Base-by-base conservation (phyloP, 768 basidiomycete genomes). In the Sarcodon sp. region DNA sequence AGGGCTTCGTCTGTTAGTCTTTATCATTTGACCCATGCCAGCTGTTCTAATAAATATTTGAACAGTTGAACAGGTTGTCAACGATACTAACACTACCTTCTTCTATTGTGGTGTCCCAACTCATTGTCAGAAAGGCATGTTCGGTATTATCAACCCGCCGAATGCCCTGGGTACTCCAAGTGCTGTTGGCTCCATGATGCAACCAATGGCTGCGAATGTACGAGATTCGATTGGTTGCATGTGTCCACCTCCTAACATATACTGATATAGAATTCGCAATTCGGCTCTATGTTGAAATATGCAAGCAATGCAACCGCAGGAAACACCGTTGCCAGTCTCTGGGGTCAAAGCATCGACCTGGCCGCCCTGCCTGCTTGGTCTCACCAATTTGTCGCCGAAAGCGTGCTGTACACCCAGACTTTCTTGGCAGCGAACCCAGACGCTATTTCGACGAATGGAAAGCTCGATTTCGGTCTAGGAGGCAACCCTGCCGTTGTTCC, bases 71-170 rank as follows among this genome's bases (percentile, higher is more conserved):
- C 77, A 82, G 64, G 71, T 75, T 48, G 76, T 87, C 62, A 87
- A 86, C 64, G 72, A 76, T 63, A 86, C 83, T 46, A 70, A 77
- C 57, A 73, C 83, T n/a, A 70, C 69, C 47, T 87, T 72, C 76
- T 86, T 70, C 77, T 82, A 79, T 70, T 89, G 86, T 63, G 77
- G 67, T 52, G 75, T 76, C 43, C 76, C 81, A 39, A 64, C 56
- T 48, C 87, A 90, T 61, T 89, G 87, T 61, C 62, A 76, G 59
- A 80, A 84, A 72, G 87, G 86, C 56, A 89, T 89, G 85, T 89
- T 86, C 60, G 85, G 83, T 66, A 73, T 83, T 66, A 79, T 84
- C 56, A 83, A 84, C 68, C 76, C 79, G 13, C 69, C 74, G 27
- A 77, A 68, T 61, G 71, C 68, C 32, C 60, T 66, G 47, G 66